phyloP scores from a whole-genome alignment of 2,329 filamentous ascomycete species.

The Phaeophleospora eucalypticola region DNA sequence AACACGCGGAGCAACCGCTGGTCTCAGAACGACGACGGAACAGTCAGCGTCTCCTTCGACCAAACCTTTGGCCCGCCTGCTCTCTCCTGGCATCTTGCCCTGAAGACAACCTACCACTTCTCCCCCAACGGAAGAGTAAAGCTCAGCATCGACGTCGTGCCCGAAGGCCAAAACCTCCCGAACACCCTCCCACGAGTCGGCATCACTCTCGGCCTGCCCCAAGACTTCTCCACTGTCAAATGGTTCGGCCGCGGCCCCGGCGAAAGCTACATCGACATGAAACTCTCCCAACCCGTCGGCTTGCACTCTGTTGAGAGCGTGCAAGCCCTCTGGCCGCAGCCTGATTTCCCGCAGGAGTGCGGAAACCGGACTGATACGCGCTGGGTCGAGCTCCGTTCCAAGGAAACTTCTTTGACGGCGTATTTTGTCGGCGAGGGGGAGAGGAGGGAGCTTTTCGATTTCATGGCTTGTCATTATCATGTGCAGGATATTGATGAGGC shows the following conservation, averaged over 20 bases:
- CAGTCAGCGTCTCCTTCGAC: conserved; percentile 13
- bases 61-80: conserved; percentile 50
- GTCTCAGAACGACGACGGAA: conserved; percentile 10
- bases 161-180: conserved; percentile 45
- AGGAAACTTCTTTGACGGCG: conserved; percentile 17
- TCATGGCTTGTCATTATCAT: conserved; percentile 54
- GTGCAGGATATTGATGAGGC: conserved; percentile 53
- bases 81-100: conserved; percentile 53
- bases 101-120: conserved; percentile 51
- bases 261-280: conserved; percentile 65
- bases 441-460: conserved; percentile 37
- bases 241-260: conserved; percentile 65
- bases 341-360: conserved; percentile 66
- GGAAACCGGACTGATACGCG: conserved; percentile 60
- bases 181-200: conserved; percentile 59
- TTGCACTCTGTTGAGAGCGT: conserved; percentile 31
- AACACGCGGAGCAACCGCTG: conserved; percentile 20
- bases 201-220: conserved; percentile 51
- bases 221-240: conserved; percentile 44
- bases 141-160: conserved; percentile 39
- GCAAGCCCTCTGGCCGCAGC: conserved; percentile 52
- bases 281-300: conserved; percentile 53
- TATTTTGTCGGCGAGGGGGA: conserved; percentile 28
- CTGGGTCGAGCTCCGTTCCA: conserved; percentile 45
- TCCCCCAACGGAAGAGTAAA: conserved; percentile 42